These are phyloP conservation scores for Forsythia viridissima DNA, from an alignment of 257 asterid species.

Conservation along the genomic window DNA sequence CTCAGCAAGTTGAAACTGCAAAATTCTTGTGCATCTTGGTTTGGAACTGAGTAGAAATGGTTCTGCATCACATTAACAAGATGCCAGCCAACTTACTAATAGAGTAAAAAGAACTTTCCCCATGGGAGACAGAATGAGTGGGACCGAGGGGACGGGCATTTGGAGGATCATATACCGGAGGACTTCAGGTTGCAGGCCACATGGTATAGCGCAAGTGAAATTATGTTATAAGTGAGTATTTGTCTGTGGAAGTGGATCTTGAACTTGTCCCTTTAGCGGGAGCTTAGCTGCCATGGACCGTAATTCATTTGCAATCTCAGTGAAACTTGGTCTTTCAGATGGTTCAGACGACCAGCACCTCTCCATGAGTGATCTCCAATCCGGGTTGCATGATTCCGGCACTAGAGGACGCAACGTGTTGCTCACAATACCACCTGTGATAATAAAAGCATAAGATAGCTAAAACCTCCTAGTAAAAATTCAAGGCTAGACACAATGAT, in stretches of 20 bases:
- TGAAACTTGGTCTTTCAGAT: conserved; percentile 80
- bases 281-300: conserved; percentile 74
- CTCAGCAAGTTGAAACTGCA: no score
- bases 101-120: neutral
- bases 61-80: neutral
- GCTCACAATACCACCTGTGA: conserved; percentile 89
- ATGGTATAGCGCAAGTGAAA: neutral
- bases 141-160: neutral
- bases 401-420: conserved; percentile 89
- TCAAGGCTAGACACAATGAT: neutral
- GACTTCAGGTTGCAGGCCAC: neutral
- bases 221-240: conserved; percentile 28
- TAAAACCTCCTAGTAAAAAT: neutral
- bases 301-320: conserved; percentile 71
- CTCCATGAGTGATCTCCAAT: conserved; percentile 88
- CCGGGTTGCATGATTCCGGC: conserved; percentile 76
- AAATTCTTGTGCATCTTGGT: no score
- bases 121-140: no score
- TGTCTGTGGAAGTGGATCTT: conserved; percentile 36
- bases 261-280: conserved; percentile 62
- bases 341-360: conserved; percentile 96
- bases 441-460: neutral
- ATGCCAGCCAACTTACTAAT: neutral
- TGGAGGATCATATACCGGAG: neutral
- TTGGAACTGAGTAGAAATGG: no score